Base-by-base conservation (phyloP, 495 filamentous ascomycete species). In the Acidiella bohemica region DNA sequence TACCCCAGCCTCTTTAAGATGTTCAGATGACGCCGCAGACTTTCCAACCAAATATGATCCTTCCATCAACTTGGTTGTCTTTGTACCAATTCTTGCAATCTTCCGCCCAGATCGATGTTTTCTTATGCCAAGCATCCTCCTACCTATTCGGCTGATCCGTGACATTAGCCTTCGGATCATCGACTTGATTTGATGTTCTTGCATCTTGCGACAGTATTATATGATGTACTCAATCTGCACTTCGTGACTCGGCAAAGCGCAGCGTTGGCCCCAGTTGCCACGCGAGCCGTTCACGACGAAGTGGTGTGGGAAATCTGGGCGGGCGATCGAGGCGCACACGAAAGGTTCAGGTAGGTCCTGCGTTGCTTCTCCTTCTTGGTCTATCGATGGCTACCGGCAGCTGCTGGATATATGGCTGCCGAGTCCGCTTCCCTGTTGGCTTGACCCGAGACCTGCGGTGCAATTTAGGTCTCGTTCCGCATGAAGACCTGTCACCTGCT, bases 61-160 rank as follows among this genome's bases (percentile, higher is more conserved):
- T 18, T 3, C 35, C 35, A 18, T 37, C 20, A 22, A 37, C 19
- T 3, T 18, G 23, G 23, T 37, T 37, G 35, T 37, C 35, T 21
- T 71, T 73, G 47, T 75, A 72, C 68, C 69, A 72, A n/a, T 65
- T 69, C 12, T 64, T 60, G 41, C 71, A 75, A 12, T 63, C 54
- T 24, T 58, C 47, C 4, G 56, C 49, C 53, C 67, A 75, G 21
- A 10, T 36, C 11, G 5, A 36, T 20, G 17, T 29, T 19, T 41
- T 41, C 21, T 42, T 19, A 27, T 42, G 40, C 40, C 40, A 42
- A 16, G 40, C 31, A 26, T 42, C 40, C 30, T 34, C 21, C 13
- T 42, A 42, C 30, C 2, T 9, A 38, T 37, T 30, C 25, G 39
- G 19, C 17, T 37, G 33, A 3, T 17, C 39, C 12, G 35, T 39